Evolutionary conservation across 2,329 filamentous ascomycete genomes (phyloP).

Genomic region (Penicillium crustosum): DNA sequence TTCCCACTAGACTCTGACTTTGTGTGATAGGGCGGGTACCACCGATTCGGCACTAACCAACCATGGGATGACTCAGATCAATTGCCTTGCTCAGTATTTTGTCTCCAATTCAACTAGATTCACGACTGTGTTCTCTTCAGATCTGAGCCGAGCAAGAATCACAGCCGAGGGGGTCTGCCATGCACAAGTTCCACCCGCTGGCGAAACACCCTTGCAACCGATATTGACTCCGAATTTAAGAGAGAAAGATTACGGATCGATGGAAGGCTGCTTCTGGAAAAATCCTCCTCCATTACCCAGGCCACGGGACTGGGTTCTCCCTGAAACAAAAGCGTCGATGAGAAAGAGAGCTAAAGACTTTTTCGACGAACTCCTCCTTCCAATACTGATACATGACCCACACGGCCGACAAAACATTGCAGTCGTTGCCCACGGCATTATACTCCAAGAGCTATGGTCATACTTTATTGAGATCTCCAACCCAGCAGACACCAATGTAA

Average conservation of each 20-base stretch:
- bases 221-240: constrained; percentile 29
- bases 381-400: constrained; percentile 48
- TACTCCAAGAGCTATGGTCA: constrained; percentile 69
- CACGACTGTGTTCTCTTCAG: constrained; percentile 72
- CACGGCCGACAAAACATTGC: constrained; percentile 52
- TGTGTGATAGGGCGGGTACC: constrained; percentile 64
- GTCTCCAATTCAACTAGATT: constrained; percentile 64
- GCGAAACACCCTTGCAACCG: constrained; percentile 5
- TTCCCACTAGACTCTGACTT: constrained; percentile 3
- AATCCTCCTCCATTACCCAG: constrained; percentile 8
- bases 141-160: constrained; percentile 70
- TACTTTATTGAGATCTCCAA: constrained; percentile 59
- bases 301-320: constrained; percentile 11
- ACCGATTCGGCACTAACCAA: constrained; percentile 78
- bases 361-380: constrained; percentile 62
- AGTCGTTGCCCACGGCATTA: constrained; percentile 80
- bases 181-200: constrained; percentile 7
- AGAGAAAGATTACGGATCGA: constrained; percentile 45
- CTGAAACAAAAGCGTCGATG: constrained; percentile 69
- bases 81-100: constrained; percentile 66
- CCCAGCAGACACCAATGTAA: constrained; percentile 42
- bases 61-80: constrained; percentile 78
- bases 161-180: constrained; percentile 34
- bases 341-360: constrained; percentile 63
- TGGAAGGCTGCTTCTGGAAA: constrained; percentile 31